A percentile compares a stretch with the other conserved stretches of the same genome.
phyloP scores from a whole-genome alignment of 2,329 filamentous ascomycete genomes.

The Stylonectria norvegica region DNA sequence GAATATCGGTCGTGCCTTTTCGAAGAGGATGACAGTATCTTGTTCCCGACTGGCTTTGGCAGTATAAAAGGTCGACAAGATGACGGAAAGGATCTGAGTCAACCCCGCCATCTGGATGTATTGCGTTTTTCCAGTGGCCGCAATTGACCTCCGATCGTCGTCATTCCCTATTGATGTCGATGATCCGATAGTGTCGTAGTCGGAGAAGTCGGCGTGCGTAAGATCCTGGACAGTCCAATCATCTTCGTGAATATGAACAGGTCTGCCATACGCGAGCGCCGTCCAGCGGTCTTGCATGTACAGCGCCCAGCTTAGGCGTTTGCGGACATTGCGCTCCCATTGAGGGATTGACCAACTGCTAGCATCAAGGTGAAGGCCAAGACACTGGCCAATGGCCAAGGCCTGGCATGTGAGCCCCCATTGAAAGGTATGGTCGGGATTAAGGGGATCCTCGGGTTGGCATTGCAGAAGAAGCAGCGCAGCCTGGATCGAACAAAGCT shows the following conservation, averaged over 20 bases:
- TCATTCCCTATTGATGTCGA: conserved; percentile 15
- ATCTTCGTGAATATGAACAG: conserved; percentile 30
- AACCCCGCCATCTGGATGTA: conserved; percentile 47
- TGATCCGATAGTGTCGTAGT: conserved; percentile 20
- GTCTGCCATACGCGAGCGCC: conserved; percentile 28
- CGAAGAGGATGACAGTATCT: conserved; percentile 36
- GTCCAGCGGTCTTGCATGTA: conserved; percentile 61
- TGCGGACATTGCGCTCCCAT: conserved; percentile 56
- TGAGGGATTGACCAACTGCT: conserved; percentile 53
- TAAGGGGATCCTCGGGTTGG: conserved; percentile 31
- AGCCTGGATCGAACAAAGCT: conserved; percentile 30
- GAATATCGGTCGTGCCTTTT: conserved; percentile 47
- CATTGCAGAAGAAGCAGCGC: conserved; percentile 28
- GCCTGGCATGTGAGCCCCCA: conserved; percentile 43
- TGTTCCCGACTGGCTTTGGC: conserved; percentile 27
- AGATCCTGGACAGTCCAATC: conserved; percentile 29
- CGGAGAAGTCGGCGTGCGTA: conserved; percentile 32
- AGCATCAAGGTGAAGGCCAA: conserved; percentile 55
- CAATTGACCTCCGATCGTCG: conserved; percentile 31
- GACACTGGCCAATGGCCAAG: conserved; percentile 48
- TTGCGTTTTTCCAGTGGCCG: conserved; percentile 37
- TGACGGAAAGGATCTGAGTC: conserved; percentile 44
- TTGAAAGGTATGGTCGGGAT: conserved; percentile 33
- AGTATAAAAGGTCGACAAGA: conserved; percentile 45
- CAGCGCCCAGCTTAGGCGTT: conserved; percentile 56